Evolutionary conservation across 768 basidiomycete species (phyloP).

Genomic region (Gelatoporia subvermispora): DNA sequence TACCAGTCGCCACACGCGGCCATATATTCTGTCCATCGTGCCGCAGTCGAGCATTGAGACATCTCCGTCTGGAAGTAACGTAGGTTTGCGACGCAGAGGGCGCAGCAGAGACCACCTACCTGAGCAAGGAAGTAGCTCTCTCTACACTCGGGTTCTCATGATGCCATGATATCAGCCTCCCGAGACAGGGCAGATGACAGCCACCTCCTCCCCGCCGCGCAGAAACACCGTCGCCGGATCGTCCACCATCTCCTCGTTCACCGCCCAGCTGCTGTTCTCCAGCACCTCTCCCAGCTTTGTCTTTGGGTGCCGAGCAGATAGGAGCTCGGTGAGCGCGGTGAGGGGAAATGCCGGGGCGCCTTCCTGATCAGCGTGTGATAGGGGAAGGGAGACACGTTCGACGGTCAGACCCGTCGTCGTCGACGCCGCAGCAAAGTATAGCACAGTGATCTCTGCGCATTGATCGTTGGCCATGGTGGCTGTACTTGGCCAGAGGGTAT

Average conservation of each 20-base stretch:
- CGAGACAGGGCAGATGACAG: constrained; percentile 77
- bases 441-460: constrained; percentile 32
- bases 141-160: too few relatives aligned
- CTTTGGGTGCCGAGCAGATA: constrained; percentile 51
- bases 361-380: not conserved
- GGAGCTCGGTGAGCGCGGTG: constrained; percentile 43
- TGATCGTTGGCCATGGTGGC: too few relatives aligned
- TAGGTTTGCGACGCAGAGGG: too few relatives aligned
- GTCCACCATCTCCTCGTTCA: constrained; percentile 76
- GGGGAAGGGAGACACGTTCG: constrained; percentile 44
- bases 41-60: too few relatives aligned
- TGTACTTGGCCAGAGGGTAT: constrained; percentile 11
- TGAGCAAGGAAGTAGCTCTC: too few relatives aligned
- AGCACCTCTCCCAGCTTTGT: constrained; percentile 50
- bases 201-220: constrained; percentile 71
- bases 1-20: too few relatives aligned
- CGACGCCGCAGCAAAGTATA: constrained; percentile 61
- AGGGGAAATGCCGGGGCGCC: constrained; percentile 34
- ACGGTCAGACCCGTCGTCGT: constrained; percentile 58
- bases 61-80: too few relatives aligned
- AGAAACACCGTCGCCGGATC: constrained; percentile 44
- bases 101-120: too few relatives aligned
- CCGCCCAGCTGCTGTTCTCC: constrained; percentile 67
- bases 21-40: too few relatives aligned
- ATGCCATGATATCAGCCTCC: constrained; percentile 48